Conservation (phyloP, 2,329 filamentous ascomycete species). For the Alternaria solani region DNA sequence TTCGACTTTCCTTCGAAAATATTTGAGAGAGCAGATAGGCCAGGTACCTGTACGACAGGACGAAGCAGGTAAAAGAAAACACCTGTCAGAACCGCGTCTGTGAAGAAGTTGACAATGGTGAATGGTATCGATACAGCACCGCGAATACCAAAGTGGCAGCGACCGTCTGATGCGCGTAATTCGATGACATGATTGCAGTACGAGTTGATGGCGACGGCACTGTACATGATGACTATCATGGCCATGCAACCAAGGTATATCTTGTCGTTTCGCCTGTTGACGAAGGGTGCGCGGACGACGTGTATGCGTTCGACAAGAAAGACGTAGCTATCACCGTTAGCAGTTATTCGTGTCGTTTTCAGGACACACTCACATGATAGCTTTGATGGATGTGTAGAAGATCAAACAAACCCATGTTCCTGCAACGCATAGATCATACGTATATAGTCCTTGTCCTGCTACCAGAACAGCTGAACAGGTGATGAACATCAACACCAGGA, state of each 20-base stretch:
- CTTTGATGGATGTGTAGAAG: slow-evolving; percentile 48
- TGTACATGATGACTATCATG: slow-evolving; percentile 31
- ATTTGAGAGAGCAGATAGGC: background rate
- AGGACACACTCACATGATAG: slow-evolving; percentile 24
- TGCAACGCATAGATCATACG: slow-evolving; percentile 34
- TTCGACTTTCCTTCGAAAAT: background rate
- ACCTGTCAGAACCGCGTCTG: slow-evolving; percentile 46
- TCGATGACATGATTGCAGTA: slow-evolving; percentile 42
- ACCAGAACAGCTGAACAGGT: slow-evolving; percentile 34
- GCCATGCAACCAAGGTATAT: slow-evolving; percentile 43
- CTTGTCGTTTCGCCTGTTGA: slow-evolving; percentile 41
- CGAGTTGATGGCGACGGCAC: slow-evolving; percentile 31
- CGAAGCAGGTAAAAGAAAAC: slow-evolving; percentile 49
- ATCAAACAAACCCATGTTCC: slow-evolving; percentile 50
- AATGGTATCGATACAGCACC: slow-evolving; percentile 45
- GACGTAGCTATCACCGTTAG: slow-evolving; percentile 35
- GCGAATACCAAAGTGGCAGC: slow-evolving; percentile 50
- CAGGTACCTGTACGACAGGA: slow-evolving; percentile 23
- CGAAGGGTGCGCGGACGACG: slow-evolving; percentile 43
- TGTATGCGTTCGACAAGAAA: slow-evolving; percentile 53
- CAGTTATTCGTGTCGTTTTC: background rate
- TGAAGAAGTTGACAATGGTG: slow-evolving; percentile 45
- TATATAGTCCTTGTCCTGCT: slow-evolving; percentile 39
- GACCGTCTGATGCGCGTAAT: slow-evolving; percentile 35
- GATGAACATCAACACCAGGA: slow-evolving; percentile 29